phyloP scores from a whole-genome alignment of 2,329 filamentous ascomycete genomes.

The Fusarium incarnatum region DNA sequence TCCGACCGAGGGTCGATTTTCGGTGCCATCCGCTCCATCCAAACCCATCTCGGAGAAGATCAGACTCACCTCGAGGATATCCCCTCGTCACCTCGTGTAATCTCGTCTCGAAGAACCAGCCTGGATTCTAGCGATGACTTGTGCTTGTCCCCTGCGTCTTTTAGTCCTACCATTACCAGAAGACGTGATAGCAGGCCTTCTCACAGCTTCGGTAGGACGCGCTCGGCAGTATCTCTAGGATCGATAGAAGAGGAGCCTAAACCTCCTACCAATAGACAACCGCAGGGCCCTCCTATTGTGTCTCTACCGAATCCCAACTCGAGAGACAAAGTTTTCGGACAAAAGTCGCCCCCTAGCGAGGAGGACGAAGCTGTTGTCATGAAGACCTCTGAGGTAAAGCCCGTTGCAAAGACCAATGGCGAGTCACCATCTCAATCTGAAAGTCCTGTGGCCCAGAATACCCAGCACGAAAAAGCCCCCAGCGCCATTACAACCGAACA shows the following conservation, averaged over 20 bases:
- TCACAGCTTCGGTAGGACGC: slow-evolving; percentile 51
- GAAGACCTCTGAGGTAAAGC: slow-evolving; percentile 40
- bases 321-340: slow-evolving; percentile 26
- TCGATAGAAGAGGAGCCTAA: slow-evolving; percentile 61
- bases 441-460: slow-evolving; percentile 24
- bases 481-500: slow-evolving; percentile 1
- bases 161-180: slow-evolving; percentile 51
- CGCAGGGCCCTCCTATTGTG: slow-evolving; percentile 30
- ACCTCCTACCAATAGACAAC: slow-evolving; percentile 19
- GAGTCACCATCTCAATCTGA: slow-evolving; percentile 28
- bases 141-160: slow-evolving; percentile 50
- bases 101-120: slow-evolving; percentile 50
- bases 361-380: slow-evolving; percentile 58
- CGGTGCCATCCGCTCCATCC: slow-evolving; percentile 59
- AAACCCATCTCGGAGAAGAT: slow-evolving; percentile 58
- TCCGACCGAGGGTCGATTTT: slow-evolving; percentile 59
- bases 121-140: slow-evolving; percentile 55
- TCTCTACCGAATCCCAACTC: slow-evolving; percentile 42
- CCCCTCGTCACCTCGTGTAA: slow-evolving; percentile 52
- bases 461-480: slow-evolving; percentile 1
- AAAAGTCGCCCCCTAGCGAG: slow-evolving; percentile 48
- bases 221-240: slow-evolving; percentile 56
- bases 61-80: slow-evolving; percentile 52
- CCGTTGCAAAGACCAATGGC: slow-evolving; percentile 26
- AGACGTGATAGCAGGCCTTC: slow-evolving; percentile 51